These are phyloP conservation scores for Orobanche coerulescens DNA, from an alignment of 257 asterid genomes.

Conservation along the genomic window DNA sequence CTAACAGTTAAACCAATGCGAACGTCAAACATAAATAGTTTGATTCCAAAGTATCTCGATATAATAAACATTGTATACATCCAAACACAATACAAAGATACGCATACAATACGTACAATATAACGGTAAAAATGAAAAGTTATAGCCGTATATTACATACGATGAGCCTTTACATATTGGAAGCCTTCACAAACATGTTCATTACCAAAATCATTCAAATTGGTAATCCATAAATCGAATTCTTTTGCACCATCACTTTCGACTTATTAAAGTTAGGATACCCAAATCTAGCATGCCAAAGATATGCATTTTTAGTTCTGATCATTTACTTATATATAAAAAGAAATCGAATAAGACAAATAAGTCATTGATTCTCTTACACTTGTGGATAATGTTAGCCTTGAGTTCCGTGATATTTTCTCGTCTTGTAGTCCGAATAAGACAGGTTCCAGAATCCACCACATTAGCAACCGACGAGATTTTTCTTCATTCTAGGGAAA, in stretches of 20 bases:
- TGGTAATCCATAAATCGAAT: neutral
- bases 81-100: no score
- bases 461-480: no score
- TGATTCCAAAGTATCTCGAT: no score
- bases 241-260: conserved; percentile 7
- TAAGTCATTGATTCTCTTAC: conserved; percentile 17
- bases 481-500: neutral
- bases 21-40: no score
- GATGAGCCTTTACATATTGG: conserved; percentile 4
- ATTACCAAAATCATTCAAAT: neutral
- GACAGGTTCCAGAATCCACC: conserved; percentile 3
- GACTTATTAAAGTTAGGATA: conserved; percentile 6
- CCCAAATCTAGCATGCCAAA: conserved; percentile 16
- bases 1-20: no score
- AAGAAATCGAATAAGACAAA: neutral
- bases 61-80: no score
- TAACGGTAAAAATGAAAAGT: no score
- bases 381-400: conserved; percentile 13
- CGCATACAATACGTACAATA: no score
- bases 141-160: no score
- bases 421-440: conserved; percentile 2
- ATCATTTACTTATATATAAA: neutral
- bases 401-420: conserved; percentile 15
- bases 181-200: conserved; percentile 7
- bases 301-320: neutral